Conservation (phyloP, 805 yeast genomes). For the Geotrichum ghanense region DNA sequence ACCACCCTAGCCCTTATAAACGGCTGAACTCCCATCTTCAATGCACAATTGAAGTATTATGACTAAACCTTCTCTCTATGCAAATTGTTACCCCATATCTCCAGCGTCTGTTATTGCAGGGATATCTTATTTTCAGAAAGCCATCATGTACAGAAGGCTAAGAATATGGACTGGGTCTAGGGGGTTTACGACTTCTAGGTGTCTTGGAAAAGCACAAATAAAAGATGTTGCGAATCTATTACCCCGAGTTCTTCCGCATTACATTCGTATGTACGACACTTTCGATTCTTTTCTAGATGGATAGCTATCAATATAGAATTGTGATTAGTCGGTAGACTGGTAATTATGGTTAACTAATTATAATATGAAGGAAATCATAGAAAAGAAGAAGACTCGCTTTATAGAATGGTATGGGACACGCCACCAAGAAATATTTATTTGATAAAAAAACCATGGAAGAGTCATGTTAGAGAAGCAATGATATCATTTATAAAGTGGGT, state of each 20-base stretch:
- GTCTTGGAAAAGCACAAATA: background rate
- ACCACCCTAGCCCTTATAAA: too few species aligned
- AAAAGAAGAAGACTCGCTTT: conserved; percentile 3
- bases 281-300: background rate
- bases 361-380: background rate
- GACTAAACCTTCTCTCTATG: too few species aligned
- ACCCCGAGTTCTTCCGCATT: conserved; percentile 8
- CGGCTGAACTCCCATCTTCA: too few species aligned
- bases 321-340: too few species aligned
- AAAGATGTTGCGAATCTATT: conserved; percentile 6
- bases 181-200: background rate
- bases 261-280: conserved; percentile 1
- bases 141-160: too few species aligned
- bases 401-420: conserved; percentile 48
- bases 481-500: conserved; percentile 39
- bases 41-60: too few species aligned
- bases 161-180: background rate
- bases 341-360: too few species aligned
- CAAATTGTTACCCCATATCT: too few species aligned
- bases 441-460: conserved; percentile 77
- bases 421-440: conserved; percentile 66
- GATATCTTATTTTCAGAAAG: too few species aligned
- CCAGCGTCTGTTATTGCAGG: too few species aligned
- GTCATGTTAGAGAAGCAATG: conserved; percentile 53
- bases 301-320: too few species aligned